Percentiles rank a stretch among this genome's conserved stretches.
Conservation (phyloP, 2,329 filamentous ascomycete species). For the Exophiala alcalophila region DNA sequence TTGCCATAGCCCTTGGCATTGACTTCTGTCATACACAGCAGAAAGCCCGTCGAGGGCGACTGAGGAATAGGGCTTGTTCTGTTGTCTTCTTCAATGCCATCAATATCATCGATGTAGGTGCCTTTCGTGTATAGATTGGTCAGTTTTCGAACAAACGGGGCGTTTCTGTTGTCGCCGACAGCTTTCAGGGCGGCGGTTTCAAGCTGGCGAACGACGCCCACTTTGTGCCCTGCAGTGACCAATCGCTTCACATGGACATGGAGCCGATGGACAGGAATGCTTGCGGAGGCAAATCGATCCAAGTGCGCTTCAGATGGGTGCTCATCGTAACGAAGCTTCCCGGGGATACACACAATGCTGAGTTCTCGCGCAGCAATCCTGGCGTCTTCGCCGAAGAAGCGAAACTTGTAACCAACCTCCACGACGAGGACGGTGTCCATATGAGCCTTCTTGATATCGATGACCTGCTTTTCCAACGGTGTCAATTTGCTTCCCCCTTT, state of each 20-base stretch:
- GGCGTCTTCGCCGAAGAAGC: conserved; percentile 95
- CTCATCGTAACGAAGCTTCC: conserved; percentile 91
- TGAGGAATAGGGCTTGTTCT: conserved; percentile 57
- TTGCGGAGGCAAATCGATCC: conserved; percentile 88
- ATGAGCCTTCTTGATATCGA: conserved; percentile 90
- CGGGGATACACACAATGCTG: conserved; percentile 93
- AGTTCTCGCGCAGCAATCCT: conserved; percentile 83
- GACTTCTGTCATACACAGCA: conserved; percentile 86
- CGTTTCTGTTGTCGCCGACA: conserved; percentile 87
- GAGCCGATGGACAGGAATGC: conserved; percentile 86
- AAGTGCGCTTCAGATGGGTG: conserved; percentile 90
- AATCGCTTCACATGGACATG: conserved; percentile 92
- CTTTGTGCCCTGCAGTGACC: conserved; percentile 89
- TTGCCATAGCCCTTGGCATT: conserved; percentile 76
- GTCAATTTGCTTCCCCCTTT: conserved; percentile 83
- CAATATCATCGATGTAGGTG: conserved; percentile 92
- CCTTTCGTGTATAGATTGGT: conserved; percentile 98
- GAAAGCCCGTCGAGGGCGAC: conserved; percentile 70
- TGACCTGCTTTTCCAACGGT: conserved; percentile 87
- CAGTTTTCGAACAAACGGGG: conserved; percentile 86
- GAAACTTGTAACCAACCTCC: conserved; percentile 97
- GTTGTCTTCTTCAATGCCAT: conserved; percentile 62
- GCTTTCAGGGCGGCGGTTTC: conserved; percentile 96
- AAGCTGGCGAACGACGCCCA: conserved; percentile 88
- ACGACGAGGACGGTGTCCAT: conserved; percentile 86